phyloP scores from a whole-genome alignment of 2,329 filamentous ascomycete species.

The Aspergillus pseudoviridinutans region DNA sequence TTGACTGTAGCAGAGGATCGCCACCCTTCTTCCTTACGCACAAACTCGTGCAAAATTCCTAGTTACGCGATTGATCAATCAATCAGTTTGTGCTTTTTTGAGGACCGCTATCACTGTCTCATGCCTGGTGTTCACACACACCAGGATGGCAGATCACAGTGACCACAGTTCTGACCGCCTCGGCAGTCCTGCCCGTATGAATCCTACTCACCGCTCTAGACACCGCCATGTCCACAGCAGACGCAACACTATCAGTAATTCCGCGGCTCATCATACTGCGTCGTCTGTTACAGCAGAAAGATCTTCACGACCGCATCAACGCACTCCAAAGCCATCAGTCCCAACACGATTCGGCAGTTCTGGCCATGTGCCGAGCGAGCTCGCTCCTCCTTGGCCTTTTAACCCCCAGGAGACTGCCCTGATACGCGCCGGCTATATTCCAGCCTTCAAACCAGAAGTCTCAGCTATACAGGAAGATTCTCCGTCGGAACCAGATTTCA shows the following conservation, averaged over 20 bases:
- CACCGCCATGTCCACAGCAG: constrained; percentile 8
- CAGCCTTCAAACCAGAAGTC: constrained; percentile 14
- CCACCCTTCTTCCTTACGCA: constrained; percentile 3
- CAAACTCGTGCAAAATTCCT: not conserved
- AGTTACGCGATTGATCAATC: not conserved
- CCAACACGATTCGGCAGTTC: constrained; percentile 4
- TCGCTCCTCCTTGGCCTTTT: constrained; percentile 19
- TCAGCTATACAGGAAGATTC: constrained; percentile 1
- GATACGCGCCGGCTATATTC: constrained; percentile 21
- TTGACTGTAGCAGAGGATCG: constrained; percentile 11
- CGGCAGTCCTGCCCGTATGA: constrained; percentile 17
- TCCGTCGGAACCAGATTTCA: not conserved
- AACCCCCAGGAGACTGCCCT: constrained; percentile 20
- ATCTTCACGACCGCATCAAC: constrained; percentile 1
- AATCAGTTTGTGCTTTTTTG: not conserved
- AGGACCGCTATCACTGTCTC: not conserved
- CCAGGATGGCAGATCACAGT: constrained; percentile 2
- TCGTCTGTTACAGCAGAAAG: not conserved
- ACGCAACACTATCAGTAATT: constrained; percentile 1
- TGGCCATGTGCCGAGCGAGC: constrained; percentile 14
- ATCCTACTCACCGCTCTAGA: constrained; percentile 11
- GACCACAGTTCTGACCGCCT: constrained; percentile 21
- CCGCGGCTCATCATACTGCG: not conserved
- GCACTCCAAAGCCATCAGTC: not conserved
- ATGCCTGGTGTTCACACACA: not conserved